Percentiles rank a stretch among this genome's conserved stretches.
phyloP scores from a whole-genome alignment of 495 filamentous ascomycete species.

The Xeromyces bisporus region DNA sequence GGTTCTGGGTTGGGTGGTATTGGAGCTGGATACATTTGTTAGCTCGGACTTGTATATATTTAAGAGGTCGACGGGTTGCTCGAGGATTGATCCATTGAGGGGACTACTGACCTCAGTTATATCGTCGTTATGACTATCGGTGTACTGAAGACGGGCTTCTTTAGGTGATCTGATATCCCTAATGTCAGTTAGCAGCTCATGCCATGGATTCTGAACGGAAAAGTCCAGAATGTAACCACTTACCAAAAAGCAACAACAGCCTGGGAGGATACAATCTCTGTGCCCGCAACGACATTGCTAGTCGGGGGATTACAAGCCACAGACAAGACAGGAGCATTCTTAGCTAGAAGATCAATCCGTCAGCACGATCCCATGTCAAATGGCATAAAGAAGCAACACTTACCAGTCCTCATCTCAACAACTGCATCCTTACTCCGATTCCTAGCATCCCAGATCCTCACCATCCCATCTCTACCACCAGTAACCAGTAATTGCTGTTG shows the following conservation, averaged over 20 bases:
- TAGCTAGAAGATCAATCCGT: conserved; percentile 17
- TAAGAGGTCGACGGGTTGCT: too few relatives aligned
- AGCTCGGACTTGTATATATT: too few relatives aligned
- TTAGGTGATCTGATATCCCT: conserved; percentile 52
- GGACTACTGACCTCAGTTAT: conserved; percentile 50
- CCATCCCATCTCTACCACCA: conserved; percentile 31
- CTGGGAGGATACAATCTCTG: conserved; percentile 57
- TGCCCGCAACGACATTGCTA: conserved; percentile 54
- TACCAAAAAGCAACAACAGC: conserved; percentile 64
- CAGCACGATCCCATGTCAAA: too few relatives aligned
- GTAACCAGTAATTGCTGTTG: conserved; percentile 20
- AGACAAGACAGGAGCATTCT: conserved; percentile 42
- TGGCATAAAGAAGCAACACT: conserved; percentile 7
- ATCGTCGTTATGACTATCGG: conserved; percentile 84
- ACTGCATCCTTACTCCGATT: conserved; percentile 13
- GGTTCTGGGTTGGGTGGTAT: conserved; percentile 47
- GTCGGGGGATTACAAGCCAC: conserved; percentile 42
- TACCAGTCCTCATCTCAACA: conserved; percentile 25
- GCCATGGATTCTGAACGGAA: conserved; percentile 6
- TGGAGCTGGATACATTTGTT: conserved; percentile 45
- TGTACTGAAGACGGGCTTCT: conserved; percentile 41
- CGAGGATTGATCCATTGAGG: conserved; percentile 1
- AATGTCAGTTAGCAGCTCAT: conserved; percentile 18
- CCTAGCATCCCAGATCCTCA: conserved; percentile 31
- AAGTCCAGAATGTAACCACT: conserved; percentile 2